These are phyloP conservation scores for Plectosphaerella plurivora DNA, from an alignment of 2,329 filamentous ascomycete genomes.

Conservation along the genomic window DNA sequence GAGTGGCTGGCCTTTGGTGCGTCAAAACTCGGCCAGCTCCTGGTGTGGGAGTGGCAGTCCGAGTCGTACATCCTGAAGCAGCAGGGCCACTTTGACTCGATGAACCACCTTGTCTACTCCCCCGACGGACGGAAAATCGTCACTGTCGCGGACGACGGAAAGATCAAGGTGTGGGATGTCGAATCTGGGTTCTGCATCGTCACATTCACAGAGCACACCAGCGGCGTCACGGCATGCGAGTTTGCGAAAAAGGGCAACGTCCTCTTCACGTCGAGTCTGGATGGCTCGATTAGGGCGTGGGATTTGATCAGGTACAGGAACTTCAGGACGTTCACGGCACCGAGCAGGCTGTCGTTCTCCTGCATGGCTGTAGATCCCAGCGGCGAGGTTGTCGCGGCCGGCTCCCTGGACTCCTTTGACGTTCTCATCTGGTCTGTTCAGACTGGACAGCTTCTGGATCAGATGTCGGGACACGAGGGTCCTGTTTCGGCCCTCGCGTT, in stretches of 20 bases:
- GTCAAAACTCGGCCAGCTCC: slow-evolving; percentile 88
- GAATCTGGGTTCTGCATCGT: slow-evolving; percentile 96
- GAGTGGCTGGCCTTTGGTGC: slow-evolving; percentile 98
- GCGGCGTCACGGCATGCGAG: slow-evolving; percentile 88
- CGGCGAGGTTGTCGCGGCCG: slow-evolving; percentile 92
- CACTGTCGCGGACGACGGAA: slow-evolving; percentile 92
- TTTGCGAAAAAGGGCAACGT: slow-evolving; percentile 96
- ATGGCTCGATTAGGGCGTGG: slow-evolving; percentile 93
- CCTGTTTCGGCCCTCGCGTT: slow-evolving; percentile 88
- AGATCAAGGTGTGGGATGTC: slow-evolving; percentile 98
- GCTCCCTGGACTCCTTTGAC: slow-evolving; percentile 92
- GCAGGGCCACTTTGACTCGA: slow-evolving; percentile 92
- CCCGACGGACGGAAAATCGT: slow-evolving; percentile 91
- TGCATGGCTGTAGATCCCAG: slow-evolving; percentile 95
- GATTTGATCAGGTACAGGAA: slow-evolving; percentile 94
- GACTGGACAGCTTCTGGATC: slow-evolving; percentile 90
- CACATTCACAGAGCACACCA: slow-evolving; percentile 95
- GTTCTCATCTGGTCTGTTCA: slow-evolving; percentile 99
- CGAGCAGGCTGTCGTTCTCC: slow-evolving; percentile 85
- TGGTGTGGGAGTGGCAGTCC: slow-evolving; percentile 99
- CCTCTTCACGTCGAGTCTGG: slow-evolving; percentile 89
- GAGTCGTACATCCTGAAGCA: slow-evolving; percentile 99
- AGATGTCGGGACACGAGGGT: slow-evolving; percentile 86
- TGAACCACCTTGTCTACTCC: slow-evolving; percentile 90
- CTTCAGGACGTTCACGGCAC: slow-evolving; percentile 95